Evolutionary conservation across 441 rosid genomes (phyloP).

Genomic region (Mallotus japonicus): DNA sequence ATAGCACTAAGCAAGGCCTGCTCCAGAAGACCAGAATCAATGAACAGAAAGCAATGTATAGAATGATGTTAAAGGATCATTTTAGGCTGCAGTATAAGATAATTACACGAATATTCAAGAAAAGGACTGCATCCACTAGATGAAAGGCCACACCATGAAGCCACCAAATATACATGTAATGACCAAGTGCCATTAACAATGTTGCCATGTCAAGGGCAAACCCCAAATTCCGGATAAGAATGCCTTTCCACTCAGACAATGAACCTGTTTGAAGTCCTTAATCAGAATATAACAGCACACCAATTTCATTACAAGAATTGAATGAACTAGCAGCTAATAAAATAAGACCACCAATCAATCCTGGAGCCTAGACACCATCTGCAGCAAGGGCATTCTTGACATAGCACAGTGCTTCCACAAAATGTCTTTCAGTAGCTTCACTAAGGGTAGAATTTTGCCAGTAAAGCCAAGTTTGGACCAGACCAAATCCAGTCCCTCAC

Average conservation of each 20-base stretch:
- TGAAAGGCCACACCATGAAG: slow-evolving; percentile 96
- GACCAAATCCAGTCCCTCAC: background rate
- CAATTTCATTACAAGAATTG: slow-evolving; percentile 1
- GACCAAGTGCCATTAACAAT: slow-evolving; percentile 86
- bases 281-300: slow-evolving; percentile 19
- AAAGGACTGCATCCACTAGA: slow-evolving; percentile 85
- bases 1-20: slow-evolving; percentile 95
- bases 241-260: slow-evolving; percentile 90
- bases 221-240: slow-evolving; percentile 83
- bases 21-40: slow-evolving; percentile 29
- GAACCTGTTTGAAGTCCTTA: slow-evolving; percentile 54
- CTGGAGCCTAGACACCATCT: background rate
- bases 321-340: background rate
- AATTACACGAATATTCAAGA: slow-evolving; percentile 88
- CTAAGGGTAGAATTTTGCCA: background rate
- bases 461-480: background rate
- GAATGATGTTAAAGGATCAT: background rate
- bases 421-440: background rate
- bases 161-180: slow-evolving; percentile 93
- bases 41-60: slow-evolving; percentile 6
- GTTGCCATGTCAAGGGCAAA: slow-evolving; percentile 94
- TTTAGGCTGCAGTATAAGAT: slow-evolving; percentile 25
- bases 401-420: slow-evolving; percentile 2
- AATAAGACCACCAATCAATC: slow-evolving; percentile 7
- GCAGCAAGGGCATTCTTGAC: slow-evolving; percentile 1